Base-by-base conservation (phyloP, 2,329 filamentous ascomycete genomes). In the Falciphora oryzae region DNA sequence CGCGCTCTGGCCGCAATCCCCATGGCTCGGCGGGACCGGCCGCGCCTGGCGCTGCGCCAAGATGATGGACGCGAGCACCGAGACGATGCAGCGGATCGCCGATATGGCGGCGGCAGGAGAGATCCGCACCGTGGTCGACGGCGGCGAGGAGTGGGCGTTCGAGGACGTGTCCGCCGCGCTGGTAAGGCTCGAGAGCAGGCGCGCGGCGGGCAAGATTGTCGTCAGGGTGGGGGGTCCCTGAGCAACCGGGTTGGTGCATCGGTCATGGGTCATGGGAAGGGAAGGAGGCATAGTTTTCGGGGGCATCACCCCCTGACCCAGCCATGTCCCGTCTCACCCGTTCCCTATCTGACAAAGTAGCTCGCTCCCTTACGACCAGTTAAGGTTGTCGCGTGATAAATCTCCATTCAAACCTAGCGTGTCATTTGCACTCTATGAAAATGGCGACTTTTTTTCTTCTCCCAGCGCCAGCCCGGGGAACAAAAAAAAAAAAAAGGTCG, bases 121-220 rank as follows among this genome's bases (percentile, higher is more conserved):
- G 27, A 57, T 79, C 10, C 74, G 69, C 22, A 70, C 74, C 5
- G 71, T 76, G 22, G 69, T 78, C 27, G 78, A 79, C 64, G 75
- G 73, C 53, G 32, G 11, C 22, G 44, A 5, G 7, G 69, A 74
- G 50, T 76, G 76, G 70, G 63, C 67, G 2, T 76, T 80, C 65
- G 75, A 77, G 14, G 68, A 79, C 59, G 72, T 67, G 7, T 68
- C 72, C 62, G 73, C 75, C 67, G 78, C 75, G 7, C 80, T 77
- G 66, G 72, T 70, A 16, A 70, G 71, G 62, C 58, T 79, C 1
- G 70, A 69, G 13, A 74, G 71, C 22, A 64, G 75, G 35, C 73
- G 76, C 65, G 73, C 76, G 0, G 71, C 71, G 16, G 77, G 78
- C 0, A 80, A 80, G 69, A 70, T 79, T 2, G 66, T 80, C 56